Conservation (phyloP, 192 early-diverging fungal genomes). For the Cetraspora pellucida region DNA sequence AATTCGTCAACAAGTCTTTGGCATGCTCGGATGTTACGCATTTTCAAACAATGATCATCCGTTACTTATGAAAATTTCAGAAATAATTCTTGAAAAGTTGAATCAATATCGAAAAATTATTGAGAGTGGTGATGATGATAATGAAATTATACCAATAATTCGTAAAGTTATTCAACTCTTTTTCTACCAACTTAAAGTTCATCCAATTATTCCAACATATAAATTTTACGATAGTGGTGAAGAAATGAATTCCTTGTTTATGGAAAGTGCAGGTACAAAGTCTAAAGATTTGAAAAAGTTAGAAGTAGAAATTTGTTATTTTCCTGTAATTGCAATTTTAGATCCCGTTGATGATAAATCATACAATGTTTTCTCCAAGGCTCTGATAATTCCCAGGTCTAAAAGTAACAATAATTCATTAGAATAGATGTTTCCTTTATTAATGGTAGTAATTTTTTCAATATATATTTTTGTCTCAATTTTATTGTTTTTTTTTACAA, state of each 20-base stretch:
- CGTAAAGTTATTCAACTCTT: slow-evolving; percentile 10
- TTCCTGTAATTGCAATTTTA: neutral
- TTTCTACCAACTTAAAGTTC: neutral
- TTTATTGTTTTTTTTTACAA: too few relatives aligned
- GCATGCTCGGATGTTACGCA: neutral
- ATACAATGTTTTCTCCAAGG: neutral
- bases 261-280: neutral
- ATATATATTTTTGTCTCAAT: too few relatives aligned
- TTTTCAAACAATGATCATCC: slow-evolving; percentile 15
- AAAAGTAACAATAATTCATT: neutral
- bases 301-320: slow-evolving; percentile 19
- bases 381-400: slow-evolving; percentile 1
- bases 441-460: too few relatives aligned
- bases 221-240: neutral
- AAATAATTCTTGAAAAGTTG: neutral
- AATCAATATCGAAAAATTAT: neutral
- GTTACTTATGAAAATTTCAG: neutral
- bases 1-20: slow-evolving; percentile 25
- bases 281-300: neutral
- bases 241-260: neutral
- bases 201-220: neutral
- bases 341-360: neutral
- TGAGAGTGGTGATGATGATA: neutral
- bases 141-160: slow-evolving; percentile 1
- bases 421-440: too few relatives aligned